Evolutionary conservation across 352 stramenopile genomes (phyloP).

Genomic region (Globisporangium paroecandrum): DNA sequence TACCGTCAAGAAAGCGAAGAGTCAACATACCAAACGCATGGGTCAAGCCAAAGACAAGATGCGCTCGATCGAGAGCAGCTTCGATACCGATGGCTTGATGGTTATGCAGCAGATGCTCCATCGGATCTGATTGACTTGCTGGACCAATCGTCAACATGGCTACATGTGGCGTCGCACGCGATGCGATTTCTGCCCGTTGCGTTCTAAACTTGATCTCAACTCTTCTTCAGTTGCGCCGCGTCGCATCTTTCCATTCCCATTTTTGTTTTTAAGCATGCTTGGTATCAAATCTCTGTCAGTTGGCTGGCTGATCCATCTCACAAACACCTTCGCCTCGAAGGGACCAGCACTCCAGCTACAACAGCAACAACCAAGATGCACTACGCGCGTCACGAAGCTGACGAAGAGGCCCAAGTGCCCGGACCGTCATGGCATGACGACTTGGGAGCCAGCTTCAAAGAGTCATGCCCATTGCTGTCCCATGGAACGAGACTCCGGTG

Average conservation of each 20-base stretch:
- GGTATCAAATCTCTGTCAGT: not conserved
- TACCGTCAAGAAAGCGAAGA: constrained; percentile 23
- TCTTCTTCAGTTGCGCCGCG: not conserved
- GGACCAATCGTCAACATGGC: not conserved
- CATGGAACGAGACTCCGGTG: constrained; percentile 4
- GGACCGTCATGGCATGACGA: constrained; percentile 10
- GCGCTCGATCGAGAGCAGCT: constrained; percentile 26
- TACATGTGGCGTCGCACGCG: not conserved
- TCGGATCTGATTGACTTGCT: constrained; percentile 13
- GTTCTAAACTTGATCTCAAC: not conserved
- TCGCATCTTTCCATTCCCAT: constrained; percentile 1
- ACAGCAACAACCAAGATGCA: constrained; percentile 1
- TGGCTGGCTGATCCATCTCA: not conserved
- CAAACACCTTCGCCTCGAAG: not conserved
- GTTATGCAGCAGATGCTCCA: constrained; percentile 38
- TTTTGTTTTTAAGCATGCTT: not conserved
- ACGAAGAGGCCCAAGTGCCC: constrained; percentile 6
- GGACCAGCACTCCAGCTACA: not conserved
- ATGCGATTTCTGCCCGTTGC: constrained; percentile 1
- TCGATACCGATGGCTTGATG: constrained; percentile 32
- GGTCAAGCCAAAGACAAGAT: constrained; percentile 25
- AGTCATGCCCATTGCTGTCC: constrained; percentile 13
- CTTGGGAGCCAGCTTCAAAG: constrained; percentile 10
- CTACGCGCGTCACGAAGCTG: constrained; percentile 12
- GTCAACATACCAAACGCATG: constrained; percentile 10